Conservation (phyloP, 1,284 basidiomycete species). For the Ceratobasidium sp. region DNA sequence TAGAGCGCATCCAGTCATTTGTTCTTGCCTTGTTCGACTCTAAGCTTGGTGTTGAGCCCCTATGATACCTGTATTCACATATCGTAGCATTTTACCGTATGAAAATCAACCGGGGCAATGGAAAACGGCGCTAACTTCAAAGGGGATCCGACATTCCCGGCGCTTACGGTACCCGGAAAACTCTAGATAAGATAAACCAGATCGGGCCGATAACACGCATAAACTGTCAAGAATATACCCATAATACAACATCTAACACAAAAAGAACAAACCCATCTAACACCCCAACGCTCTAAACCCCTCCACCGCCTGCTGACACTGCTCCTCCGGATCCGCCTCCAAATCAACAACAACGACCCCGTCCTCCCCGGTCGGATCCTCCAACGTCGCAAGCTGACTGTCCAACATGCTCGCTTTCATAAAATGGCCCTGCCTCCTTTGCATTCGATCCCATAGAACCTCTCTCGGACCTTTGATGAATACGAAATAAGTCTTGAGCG, state of each 20-base stretch:
- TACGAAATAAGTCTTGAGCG: constrained; percentile 78
- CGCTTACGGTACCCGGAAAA: no score
- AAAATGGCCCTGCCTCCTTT: constrained; percentile 82
- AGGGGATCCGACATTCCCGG: no score
- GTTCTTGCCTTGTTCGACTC: no score
- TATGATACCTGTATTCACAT: no score
- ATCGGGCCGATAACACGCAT: background rate
- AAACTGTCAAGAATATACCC: background rate
- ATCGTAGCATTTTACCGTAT: no score
- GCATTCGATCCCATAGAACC: constrained; percentile 79
- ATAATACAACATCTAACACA: background rate
- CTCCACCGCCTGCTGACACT: constrained; percentile 63
- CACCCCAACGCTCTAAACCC: constrained; percentile 52
- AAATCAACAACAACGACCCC: constrained; percentile 76
- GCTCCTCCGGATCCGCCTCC: constrained; percentile 69
- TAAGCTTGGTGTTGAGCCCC: no score
- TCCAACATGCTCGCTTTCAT: constrained; percentile 92
- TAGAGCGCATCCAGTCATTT: no score
- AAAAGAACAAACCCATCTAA: constrained; percentile 1
- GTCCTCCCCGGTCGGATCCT: constrained; percentile 77
- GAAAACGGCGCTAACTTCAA: no score
- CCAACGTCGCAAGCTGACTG: constrained; percentile 84
- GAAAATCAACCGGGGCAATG: no score
- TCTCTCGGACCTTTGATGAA: constrained; percentile 81
- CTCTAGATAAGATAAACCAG: no score